phyloP scores from a whole-genome alignment of 2,329 filamentous ascomycete genomes.

The Cladosporium sp. region DNA sequence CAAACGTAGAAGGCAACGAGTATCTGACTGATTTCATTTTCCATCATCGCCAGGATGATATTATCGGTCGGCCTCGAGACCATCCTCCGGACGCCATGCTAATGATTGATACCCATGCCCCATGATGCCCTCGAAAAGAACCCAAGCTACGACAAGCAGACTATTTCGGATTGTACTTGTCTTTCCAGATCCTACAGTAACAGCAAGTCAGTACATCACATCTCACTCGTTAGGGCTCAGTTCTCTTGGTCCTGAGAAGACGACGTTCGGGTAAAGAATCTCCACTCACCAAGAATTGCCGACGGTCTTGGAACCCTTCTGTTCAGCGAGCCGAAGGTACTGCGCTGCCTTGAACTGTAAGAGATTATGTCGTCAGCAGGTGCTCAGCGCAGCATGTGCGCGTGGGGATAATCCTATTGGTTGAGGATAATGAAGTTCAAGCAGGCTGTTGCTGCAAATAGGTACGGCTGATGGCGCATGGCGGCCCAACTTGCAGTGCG shows the following conservation, averaged over 20 bases:
- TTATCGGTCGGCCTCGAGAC: too few species aligned
- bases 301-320: slow-evolving; percentile 82
- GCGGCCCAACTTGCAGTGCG: slow-evolving; percentile 15
- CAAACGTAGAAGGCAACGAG: not conserved
- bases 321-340: slow-evolving; percentile 89
- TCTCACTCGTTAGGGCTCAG: not conserved
- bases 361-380: not conserved
- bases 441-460: not conserved
- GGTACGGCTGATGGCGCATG: slow-evolving; percentile 7
- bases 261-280: not conserved
- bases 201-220: not conserved
- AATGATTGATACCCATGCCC: not conserved
- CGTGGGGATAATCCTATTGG: slow-evolving; percentile 4
- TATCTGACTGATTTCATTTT: not conserved
- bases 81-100: not conserved
- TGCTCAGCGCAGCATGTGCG: not conserved
- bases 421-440: not conserved
- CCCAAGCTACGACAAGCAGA: not conserved
- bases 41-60: not conserved
- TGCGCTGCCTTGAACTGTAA: slow-evolving; percentile 74
- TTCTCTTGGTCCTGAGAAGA: not conserved
- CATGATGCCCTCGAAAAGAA: not conserved
- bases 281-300: slow-evolving; percentile 88
- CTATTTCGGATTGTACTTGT: slow-evolving; percentile 68
- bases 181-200: slow-evolving; percentile 94